Percentiles rank a stretch among this genome's conserved stretches.
phyloP scores from a whole-genome alignment of 176 grass and related monocot genomes.

The Carex scoparia region DNA sequence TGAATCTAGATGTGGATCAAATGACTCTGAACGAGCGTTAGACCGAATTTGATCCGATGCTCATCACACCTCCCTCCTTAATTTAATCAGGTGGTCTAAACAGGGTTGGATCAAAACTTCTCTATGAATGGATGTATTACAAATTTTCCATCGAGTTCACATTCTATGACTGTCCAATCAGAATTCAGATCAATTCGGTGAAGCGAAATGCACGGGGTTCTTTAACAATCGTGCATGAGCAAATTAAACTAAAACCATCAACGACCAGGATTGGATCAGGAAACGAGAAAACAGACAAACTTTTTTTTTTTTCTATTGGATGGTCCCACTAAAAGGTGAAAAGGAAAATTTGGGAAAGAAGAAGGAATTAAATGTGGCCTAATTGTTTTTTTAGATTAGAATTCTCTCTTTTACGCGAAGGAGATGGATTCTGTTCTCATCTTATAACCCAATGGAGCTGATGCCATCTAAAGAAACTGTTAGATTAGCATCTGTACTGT shows the following conservation, averaged over 20 bases:
- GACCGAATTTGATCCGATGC: too few relatives aligned
- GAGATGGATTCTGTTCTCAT: slow-evolving; percentile 11
- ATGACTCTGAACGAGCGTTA: too few relatives aligned
- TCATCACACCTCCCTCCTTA: too few relatives aligned
- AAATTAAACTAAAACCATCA: not conserved
- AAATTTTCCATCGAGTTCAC: too few relatives aligned
- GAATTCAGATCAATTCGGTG: too few relatives aligned
- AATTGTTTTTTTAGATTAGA: slow-evolving; percentile 7
- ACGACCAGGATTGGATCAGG: not conserved
- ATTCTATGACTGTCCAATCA: too few relatives aligned
- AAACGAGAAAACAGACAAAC: not conserved
- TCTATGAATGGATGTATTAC: not conserved
- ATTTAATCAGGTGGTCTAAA: too few relatives aligned
- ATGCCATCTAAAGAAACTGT: not conserved
- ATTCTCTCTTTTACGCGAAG: slow-evolving; percentile 8
- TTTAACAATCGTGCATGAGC: not conserved
- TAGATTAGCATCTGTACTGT: not conserved
- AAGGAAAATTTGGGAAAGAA: not conserved
- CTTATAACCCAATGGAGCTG: not conserved
- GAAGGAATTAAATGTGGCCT: slow-evolving; percentile 2
- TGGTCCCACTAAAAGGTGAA: not conserved
- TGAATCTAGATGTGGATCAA: too few relatives aligned
- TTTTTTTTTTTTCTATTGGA: not conserved
- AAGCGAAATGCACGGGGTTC: not conserved
- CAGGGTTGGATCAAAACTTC: too few relatives aligned